These are phyloP conservation scores for Bipolaris sorokiniana DNA, from an alignment of 2,329 filamentous ascomycete species.

Conservation along the genomic window DNA sequence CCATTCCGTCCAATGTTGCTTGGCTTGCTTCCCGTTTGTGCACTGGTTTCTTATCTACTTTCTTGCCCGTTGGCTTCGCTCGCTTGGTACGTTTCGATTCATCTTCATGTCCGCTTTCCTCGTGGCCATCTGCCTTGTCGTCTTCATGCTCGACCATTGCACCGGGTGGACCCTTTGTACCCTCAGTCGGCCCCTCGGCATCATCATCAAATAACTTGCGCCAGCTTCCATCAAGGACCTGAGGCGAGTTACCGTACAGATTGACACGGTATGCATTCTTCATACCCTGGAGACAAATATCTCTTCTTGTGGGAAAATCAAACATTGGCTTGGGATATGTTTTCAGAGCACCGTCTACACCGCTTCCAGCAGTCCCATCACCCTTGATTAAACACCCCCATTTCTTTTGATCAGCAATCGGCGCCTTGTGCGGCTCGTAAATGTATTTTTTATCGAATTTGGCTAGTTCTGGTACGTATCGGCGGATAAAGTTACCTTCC, in stretches of 20 bases:
- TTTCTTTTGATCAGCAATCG: slow-evolving; percentile 69
- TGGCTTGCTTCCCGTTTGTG: slow-evolving; percentile 62
- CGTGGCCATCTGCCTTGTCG: slow-evolving; percentile 22
- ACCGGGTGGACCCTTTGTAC: slow-evolving; percentile 48
- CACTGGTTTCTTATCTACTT: slow-evolving; percentile 67
- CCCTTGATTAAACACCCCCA: slow-evolving; percentile 68
- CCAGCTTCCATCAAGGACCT: slow-evolving; percentile 67
- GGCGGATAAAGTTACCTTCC: slow-evolving; percentile 67
- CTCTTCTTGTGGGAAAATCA: slow-evolving; percentile 69
- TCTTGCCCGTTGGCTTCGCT: slow-evolving; percentile 52
- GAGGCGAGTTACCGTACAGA: slow-evolving; percentile 67
- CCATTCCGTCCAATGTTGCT: slow-evolving; percentile 49
- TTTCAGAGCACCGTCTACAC: slow-evolving; percentile 51
- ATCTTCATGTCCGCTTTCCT: slow-evolving; percentile 14
- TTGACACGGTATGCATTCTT: slow-evolving; percentile 72
- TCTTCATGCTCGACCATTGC: slow-evolving; percentile 45
- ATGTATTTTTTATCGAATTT: slow-evolving; percentile 71
- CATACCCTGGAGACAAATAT: slow-evolving; percentile 69
- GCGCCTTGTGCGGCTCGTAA: slow-evolving; percentile 80
- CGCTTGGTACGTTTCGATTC: slow-evolving; percentile 19
- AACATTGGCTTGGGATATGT: slow-evolving; percentile 78
- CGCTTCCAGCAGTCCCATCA: slow-evolving; percentile 33
- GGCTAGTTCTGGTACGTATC: slow-evolving; percentile 71
- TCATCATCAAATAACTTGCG: slow-evolving; percentile 56
- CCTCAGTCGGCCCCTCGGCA: slow-evolving; percentile 55